Evolutionary conservation across 495 filamentous ascomycete species (phyloP).

Genomic region (Penicillium pulvis): DNA sequence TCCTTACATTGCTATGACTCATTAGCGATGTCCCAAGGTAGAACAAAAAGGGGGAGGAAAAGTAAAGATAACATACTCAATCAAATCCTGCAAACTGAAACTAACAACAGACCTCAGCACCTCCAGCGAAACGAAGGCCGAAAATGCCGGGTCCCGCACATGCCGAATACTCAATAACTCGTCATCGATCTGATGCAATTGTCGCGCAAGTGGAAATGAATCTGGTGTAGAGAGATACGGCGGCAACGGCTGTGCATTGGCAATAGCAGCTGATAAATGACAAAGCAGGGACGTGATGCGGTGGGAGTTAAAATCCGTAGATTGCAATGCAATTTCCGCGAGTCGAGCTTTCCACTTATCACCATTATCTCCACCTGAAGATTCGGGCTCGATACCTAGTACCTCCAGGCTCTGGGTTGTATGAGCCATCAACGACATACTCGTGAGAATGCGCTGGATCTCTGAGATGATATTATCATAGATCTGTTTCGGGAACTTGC

Average conservation of each 20-base stretch:
- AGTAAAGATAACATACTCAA: conserved; percentile 37
- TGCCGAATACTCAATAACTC: conserved; percentile 65
- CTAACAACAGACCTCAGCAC: conserved; percentile 67
- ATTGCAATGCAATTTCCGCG: conserved; percentile 34
- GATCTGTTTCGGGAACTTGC: conserved; percentile 36
- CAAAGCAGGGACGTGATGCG: conserved; percentile 62
- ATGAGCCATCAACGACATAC: conserved; percentile 67
- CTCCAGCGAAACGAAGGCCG: conserved; percentile 72
- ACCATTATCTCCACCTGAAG: conserved; percentile 2
- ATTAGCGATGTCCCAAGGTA: background rate
- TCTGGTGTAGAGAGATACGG: conserved; percentile 59
- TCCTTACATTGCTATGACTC: conserved; percentile 52
- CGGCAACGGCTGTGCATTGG: conserved; percentile 59
- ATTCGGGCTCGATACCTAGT: conserved; percentile 17
- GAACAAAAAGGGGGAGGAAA: background rate
- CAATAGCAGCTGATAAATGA: conserved; percentile 65
- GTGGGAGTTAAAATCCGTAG: conserved; percentile 59
- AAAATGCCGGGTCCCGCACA: conserved; percentile 69
- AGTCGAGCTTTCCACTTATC: conserved; percentile 31
- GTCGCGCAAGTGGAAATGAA: conserved; percentile 56
- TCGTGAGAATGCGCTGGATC: conserved; percentile 56
- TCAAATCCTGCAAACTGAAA: conserved; percentile 60
- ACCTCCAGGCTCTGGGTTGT: conserved; percentile 33
- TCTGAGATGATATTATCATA: conserved; percentile 39
- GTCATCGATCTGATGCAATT: conserved; percentile 51